Percentiles rank a stretch among this genome's conserved stretches.
Conservation (phyloP, 2,329 filamentous ascomycete species). For the Cordyceps farinosa region DNA sequence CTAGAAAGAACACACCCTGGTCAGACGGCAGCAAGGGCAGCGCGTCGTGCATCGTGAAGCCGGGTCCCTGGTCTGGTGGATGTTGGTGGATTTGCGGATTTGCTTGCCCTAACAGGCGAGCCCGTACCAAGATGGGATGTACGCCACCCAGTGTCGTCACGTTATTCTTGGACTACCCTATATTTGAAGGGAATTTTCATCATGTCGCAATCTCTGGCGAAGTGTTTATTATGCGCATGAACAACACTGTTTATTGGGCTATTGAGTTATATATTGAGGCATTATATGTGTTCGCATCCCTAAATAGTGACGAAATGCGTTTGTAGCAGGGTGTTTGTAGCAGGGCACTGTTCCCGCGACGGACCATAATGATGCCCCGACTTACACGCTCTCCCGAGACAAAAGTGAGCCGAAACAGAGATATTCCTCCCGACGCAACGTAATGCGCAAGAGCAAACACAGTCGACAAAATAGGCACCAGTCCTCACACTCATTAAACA, state of each 20-base stretch:
- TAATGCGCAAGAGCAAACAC: neutral
- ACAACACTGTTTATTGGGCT: neutral
- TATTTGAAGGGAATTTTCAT: neutral
- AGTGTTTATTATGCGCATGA: conserved; percentile 8
- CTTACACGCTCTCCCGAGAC: neutral
- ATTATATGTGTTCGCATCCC: too few species aligned
- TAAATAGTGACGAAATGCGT: too few species aligned
- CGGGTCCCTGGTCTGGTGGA: conserved; percentile 10
- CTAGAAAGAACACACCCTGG: neutral
- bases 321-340: too few species aligned
- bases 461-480: neutral
- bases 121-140: neutral
- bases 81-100: conserved; percentile 13
- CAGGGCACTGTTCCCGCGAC: too few species aligned
- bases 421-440: neutral
- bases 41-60: conserved; percentile 4
- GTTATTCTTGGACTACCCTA: conserved; percentile 1
- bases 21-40: neutral
- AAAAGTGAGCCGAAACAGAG: neutral
- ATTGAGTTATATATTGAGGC: too few species aligned
- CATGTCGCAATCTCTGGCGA: neutral
- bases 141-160: neutral
- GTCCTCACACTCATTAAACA: neutral
- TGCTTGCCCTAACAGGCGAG: conserved; percentile 13
- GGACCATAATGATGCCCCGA: neutral